phyloP scores from a whole-genome alignment of 2,329 filamentous ascomycete genomes.

The Aspergillus fischeri region DNA sequence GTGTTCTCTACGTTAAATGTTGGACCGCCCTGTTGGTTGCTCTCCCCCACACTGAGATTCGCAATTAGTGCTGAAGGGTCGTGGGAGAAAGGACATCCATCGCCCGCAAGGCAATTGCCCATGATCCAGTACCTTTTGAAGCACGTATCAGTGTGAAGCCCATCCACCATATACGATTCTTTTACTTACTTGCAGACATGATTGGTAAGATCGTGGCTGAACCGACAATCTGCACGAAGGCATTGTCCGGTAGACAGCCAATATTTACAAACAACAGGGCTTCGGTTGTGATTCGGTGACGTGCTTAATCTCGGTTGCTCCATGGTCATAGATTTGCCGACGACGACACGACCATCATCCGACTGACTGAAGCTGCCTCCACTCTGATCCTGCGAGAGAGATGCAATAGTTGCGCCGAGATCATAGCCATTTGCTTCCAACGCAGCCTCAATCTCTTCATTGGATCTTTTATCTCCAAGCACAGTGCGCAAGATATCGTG shows the following conservation, averaged over 20 bases:
- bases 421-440: slow-evolving; percentile 89
- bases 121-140: slow-evolving; percentile 81
- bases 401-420: slow-evolving; percentile 82
- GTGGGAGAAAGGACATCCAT: slow-evolving; percentile 95
- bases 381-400: slow-evolving; percentile 73
- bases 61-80: slow-evolving; percentile 84
- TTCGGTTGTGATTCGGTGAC: slow-evolving; percentile 71
- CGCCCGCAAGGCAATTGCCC: slow-evolving; percentile 89
- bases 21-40: slow-evolving; percentile 43
- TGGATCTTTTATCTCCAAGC: slow-evolving; percentile 78
- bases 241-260: slow-evolving; percentile 95
- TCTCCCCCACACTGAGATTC: slow-evolving; percentile 68
- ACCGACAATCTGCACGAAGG: slow-evolving; percentile 89
- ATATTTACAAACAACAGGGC: slow-evolving; percentile 92
- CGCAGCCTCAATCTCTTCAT: slow-evolving; percentile 92
- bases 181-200: slow-evolving; percentile 92
- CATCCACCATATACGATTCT: not conserved
- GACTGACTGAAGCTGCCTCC: slow-evolving; percentile 48
- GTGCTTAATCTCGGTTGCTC: slow-evolving; percentile 69
- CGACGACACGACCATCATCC: slow-evolving; percentile 64
- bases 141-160: slow-evolving; percentile 4
- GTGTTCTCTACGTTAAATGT: slow-evolving; percentile 73
- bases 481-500: slow-evolving; percentile 98
- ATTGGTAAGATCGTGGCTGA: slow-evolving; percentile 92
- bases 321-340: slow-evolving; percentile 84